Base-by-base conservation (phyloP, 1,139 yeast species). In the Candida labiduridarum region DNA sequence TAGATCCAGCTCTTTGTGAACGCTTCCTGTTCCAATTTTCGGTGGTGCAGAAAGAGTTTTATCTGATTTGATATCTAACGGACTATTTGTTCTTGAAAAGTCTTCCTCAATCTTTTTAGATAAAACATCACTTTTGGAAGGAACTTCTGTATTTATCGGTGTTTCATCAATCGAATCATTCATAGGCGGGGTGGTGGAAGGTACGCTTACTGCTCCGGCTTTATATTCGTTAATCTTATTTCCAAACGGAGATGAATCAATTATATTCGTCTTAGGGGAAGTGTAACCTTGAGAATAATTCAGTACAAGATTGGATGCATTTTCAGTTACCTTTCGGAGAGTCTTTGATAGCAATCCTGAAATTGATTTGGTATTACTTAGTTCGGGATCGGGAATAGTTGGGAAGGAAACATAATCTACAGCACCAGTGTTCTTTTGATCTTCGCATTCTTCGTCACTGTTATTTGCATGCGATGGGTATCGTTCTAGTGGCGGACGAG, bases 391-490 rank as follows among this genome's bases (percentile, higher is more conserved):
- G 4, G 80, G 78, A 10, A 76, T 60, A 7, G 73, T 70, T 11
- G 81, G 81, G 52, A 76, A 76, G 39, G 80, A 76, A 25, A 70
- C 69, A 54, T 67, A 76, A 56, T 75, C 80, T 2, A 16, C 27
- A 4, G 40, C 27, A 8, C n/a, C n/a, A 4, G 43, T 8, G 8
- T 19, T 33, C 12, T 16, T 14, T 16, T 15, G 38, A 12, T 41
- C 40, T 5, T n/a, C 43, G 30, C 22, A 47, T 29, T 56, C 59
- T 18, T 57, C 60, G 36, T 57, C 60, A 46, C 59, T 56, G 39
- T 57, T 57, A 38, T 57, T 57, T 16, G 54, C 34, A 31, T 47
- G 33, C 4, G 54, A 46, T 10, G 51, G 46, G 25, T 39, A 48
- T 38, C 48, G 29, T 38, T 48, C 50, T 27, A 42, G 40, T 16